Evolutionary conservation across 2,329 filamentous ascomycete genomes (phyloP).

Genomic region (Zalaria obscura): DNA sequence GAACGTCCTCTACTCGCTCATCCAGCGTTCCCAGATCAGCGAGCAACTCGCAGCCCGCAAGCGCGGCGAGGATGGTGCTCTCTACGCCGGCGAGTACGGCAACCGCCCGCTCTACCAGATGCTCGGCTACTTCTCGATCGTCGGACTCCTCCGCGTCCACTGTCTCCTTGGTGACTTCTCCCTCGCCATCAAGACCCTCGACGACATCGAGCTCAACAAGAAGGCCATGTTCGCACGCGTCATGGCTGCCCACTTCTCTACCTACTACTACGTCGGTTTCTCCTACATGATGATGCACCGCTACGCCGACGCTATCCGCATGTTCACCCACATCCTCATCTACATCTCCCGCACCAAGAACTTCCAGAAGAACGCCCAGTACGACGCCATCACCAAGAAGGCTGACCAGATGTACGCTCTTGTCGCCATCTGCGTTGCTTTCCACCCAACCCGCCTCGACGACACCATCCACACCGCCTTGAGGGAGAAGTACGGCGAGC

Average conservation of each 20-base stretch:
- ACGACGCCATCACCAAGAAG: constrained; percentile 99
- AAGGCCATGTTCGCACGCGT: constrained; percentile 99
- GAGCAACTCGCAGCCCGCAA: constrained; percentile 94
- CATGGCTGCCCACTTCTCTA: constrained; percentile 99
- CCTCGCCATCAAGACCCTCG: constrained; percentile 93
- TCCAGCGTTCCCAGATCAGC: constrained; percentile 94
- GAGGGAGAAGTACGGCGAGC: constrained; percentile 97
- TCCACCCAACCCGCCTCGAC: constrained; percentile 91
- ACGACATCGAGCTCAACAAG: constrained; percentile 99
- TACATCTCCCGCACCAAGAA: constrained; percentile 99
- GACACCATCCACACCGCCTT: constrained; percentile 98
- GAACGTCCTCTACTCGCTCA: constrained; percentile 97
- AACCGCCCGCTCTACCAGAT: constrained; percentile 91
- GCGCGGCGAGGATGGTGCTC: constrained; percentile 75
- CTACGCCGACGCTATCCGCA: constrained; percentile 97
- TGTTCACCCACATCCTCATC: constrained; percentile 99
- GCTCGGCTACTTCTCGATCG: constrained; percentile 98
- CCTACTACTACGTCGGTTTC: constrained; percentile 99
- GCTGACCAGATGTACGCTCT: constrained; percentile 99
- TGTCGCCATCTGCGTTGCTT: constrained; percentile 96
- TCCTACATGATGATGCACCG: constrained; percentile 99
- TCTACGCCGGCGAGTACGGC: constrained; percentile 89
- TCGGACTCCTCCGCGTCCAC: constrained; percentile 90
- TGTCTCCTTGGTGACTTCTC: constrained; percentile 95
- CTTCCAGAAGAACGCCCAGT: constrained; percentile 98